phyloP scores from a whole-genome alignment of 306 rosid genomes.

The Lablab purpureus region DNA sequence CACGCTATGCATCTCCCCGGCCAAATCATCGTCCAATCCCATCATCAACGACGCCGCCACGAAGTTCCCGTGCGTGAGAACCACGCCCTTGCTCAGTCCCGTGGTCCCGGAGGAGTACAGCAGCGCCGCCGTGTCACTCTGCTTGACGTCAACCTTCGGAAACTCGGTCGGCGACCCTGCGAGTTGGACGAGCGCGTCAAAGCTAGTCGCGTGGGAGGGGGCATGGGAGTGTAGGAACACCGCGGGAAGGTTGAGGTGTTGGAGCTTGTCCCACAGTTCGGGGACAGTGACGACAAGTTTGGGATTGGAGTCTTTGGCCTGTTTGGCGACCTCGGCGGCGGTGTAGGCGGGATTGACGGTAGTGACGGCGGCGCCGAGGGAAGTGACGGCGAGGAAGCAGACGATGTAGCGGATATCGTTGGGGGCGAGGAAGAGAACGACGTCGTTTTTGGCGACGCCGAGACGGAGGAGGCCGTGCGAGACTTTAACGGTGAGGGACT shows the following conservation, averaged over 20 bases:
- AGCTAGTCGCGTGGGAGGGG: not conserved
- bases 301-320: constrained; percentile 74
- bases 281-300: constrained; percentile 70
- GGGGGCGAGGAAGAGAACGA: constrained; percentile 82
- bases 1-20: constrained; percentile 49
- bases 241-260: constrained; percentile 61
- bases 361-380: constrained; percentile 77
- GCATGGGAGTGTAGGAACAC: constrained; percentile 50
- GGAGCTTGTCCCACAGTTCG: constrained; percentile 69
- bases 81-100: constrained; percentile 84
- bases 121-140: constrained; percentile 75
- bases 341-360: constrained; percentile 83
- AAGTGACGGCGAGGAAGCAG: constrained; percentile 64
- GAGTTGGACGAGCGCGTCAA: constrained; percentile 54
- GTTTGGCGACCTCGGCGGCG: constrained; percentile 68
- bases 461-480: constrained; percentile 63
- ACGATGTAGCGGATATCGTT: constrained; percentile 65
- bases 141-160: constrained; percentile 53
- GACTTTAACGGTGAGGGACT: constrained; percentile 52
- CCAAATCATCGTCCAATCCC: constrained; percentile 63
- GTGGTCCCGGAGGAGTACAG: constrained; percentile 93
- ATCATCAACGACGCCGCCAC: constrained; percentile 68
- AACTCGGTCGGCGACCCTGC: constrained; percentile 57
- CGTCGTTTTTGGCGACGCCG: constrained; percentile 75
- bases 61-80: constrained; percentile 75